A percentile compares a stretch with the other conserved stretches of the same genome.
Evolutionary conservation across 192 early-diverging fungal species (phyloP).

Genomic region (Radiomyces spectabilis): DNA sequence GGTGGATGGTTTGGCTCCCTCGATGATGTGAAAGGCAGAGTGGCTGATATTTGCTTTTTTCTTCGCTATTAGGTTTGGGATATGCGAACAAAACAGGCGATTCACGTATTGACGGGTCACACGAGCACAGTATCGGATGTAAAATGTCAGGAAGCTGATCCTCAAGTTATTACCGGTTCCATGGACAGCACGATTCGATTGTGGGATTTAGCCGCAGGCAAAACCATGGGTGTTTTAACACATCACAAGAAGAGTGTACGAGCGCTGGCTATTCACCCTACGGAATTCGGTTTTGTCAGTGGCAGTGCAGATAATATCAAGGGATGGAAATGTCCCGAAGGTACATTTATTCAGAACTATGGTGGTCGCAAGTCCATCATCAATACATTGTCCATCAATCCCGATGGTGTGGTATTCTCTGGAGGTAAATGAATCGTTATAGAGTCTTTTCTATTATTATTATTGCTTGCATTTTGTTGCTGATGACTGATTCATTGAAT

Average conservation of each 20-base stretch:
- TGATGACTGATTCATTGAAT: neutral
- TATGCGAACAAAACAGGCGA: slow-evolving; percentile 91
- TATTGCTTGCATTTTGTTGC: neutral
- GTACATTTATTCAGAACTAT: slow-evolving; percentile 93
- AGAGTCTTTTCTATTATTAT: slow-evolving; percentile 8
- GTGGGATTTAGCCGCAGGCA: slow-evolving; percentile 98
- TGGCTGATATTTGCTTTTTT: no score
- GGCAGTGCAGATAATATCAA: slow-evolving; percentile 89
- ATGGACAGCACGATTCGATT: slow-evolving; percentile 90
- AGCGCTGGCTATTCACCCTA: slow-evolving; percentile 86
- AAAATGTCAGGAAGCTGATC: slow-evolving; percentile 91
- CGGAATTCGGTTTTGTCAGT: slow-evolving; percentile 88
- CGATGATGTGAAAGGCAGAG: no score
- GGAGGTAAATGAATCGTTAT: no score
- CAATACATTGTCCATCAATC: slow-evolving; percentile 84
- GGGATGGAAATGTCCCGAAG: slow-evolving; percentile 95
- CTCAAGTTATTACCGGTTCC: slow-evolving; percentile 91
- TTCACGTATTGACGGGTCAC: slow-evolving; percentile 88
- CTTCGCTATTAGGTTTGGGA: slow-evolving; percentile 78
- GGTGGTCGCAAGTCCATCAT: slow-evolving; percentile 83
- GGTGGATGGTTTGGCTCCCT: no score
- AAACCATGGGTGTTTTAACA: slow-evolving; percentile 86
- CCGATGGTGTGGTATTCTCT: slow-evolving; percentile 89
- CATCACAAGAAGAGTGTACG: slow-evolving; percentile 98
- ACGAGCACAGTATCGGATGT: slow-evolving; percentile 78